These are phyloP conservation scores for Arachnomyces sp. DNA, from an alignment of 2,329 filamentous ascomycete species.

Conservation along the genomic window DNA sequence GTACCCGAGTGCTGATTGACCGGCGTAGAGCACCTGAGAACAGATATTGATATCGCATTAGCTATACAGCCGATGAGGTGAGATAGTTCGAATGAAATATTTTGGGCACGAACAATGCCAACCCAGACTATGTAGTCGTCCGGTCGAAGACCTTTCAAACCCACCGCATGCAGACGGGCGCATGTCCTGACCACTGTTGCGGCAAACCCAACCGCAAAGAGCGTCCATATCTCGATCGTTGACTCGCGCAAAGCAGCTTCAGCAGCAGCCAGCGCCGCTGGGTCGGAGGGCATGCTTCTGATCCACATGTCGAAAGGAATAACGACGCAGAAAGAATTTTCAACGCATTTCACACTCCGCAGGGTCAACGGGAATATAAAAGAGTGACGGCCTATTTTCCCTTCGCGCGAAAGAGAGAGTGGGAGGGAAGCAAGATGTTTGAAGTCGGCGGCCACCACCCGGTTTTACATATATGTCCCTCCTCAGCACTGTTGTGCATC, in stretches of 20 bases:
- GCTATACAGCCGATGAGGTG: slow-evolving; percentile 2
- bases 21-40: slow-evolving; percentile 39
- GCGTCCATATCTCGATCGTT: slow-evolving; percentile 2
- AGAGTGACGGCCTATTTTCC: too few relatives aligned
- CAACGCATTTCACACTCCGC: too few relatives aligned
- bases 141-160: slow-evolving; percentile 26
- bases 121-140: slow-evolving; percentile 50
- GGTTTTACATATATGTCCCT: too few relatives aligned
- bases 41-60: slow-evolving; percentile 6
- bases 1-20: slow-evolving; percentile 41
- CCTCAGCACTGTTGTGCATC: too few relatives aligned
- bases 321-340: too few relatives aligned
- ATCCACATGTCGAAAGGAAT: not conserved
- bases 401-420: too few relatives aligned
- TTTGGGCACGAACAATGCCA: slow-evolving; percentile 36
- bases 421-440: too few relatives aligned
- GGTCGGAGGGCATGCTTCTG: slow-evolving; percentile 1
- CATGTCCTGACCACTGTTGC: slow-evolving; percentile 35
- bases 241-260: not conserved
- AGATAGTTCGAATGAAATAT: not conserved
- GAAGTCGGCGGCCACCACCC: too few relatives aligned
- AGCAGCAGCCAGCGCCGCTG: slow-evolving; percentile 1
- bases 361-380: too few relatives aligned
- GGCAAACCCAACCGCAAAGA: slow-evolving; percentile 8
- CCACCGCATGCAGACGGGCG: slow-evolving; percentile 34